Evolutionary conservation across 768 basidiomycete genomes (phyloP).

Genomic region (Tephrocybe sp.): DNA sequence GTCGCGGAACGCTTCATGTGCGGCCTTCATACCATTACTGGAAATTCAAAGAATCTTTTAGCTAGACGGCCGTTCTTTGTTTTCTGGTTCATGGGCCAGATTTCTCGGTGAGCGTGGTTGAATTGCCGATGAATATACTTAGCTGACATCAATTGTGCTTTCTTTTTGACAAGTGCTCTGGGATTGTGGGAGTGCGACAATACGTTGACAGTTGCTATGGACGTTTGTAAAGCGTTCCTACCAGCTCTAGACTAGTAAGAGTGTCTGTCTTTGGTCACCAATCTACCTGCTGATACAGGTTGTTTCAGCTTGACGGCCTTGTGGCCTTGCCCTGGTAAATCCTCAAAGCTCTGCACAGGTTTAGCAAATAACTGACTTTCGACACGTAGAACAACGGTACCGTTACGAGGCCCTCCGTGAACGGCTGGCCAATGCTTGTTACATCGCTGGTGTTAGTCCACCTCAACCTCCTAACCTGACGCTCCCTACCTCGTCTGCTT

Average conservation of each 20-base stretch:
- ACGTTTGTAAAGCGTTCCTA: constrained; percentile 59
- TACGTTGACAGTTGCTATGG: constrained; percentile 55
- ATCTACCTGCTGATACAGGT: constrained; percentile 10
- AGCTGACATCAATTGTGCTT: constrained; percentile 5
- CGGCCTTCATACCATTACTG: constrained; percentile 61
- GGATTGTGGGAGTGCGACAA: constrained; percentile 61
- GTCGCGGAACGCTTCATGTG: constrained; percentile 60
- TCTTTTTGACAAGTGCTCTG: constrained; percentile 39
- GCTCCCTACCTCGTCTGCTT: constrained; percentile 26
- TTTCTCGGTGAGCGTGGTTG: constrained; percentile 43
- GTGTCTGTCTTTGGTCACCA: constrained; percentile 14
- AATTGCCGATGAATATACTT: constrained; percentile 1
- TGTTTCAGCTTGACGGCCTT: constrained; percentile 43
- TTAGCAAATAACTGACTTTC: constrained; percentile 1
- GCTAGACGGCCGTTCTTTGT: constrained; percentile 62
- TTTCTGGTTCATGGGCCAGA: constrained; percentile 76
- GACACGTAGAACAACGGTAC: constrained; percentile 47
- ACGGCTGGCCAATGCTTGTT: constrained; percentile 45
- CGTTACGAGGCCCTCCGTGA: constrained; percentile 46
- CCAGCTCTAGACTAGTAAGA: constrained; percentile 58
- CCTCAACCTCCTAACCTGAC: constrained; percentile 40
- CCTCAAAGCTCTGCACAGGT: background rate
- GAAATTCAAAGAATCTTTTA: constrained; percentile 45
- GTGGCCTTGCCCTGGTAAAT: constrained; percentile 64
- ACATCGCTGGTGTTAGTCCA: constrained; percentile 41